phyloP scores from a whole-genome alignment of 257 asterid genomes.

The Salvia rosmarinus region DNA sequence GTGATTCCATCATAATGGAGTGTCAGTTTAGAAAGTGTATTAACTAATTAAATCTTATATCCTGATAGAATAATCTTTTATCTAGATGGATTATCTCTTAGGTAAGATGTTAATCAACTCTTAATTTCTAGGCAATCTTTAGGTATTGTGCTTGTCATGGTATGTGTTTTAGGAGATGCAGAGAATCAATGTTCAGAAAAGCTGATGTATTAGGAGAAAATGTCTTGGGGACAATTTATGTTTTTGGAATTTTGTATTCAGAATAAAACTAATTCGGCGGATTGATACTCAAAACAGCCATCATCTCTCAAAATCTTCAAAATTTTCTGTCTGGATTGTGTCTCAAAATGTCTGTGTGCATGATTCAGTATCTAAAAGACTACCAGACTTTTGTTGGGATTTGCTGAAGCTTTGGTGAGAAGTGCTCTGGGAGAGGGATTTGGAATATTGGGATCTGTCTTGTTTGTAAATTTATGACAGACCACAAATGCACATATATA shows the following conservation, averaged over 20 bases:
- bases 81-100: background rate
- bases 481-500: too few relatives aligned
- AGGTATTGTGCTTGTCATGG: background rate
- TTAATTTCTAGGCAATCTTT: background rate
- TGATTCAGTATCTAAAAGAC: slow-evolving; percentile 82
- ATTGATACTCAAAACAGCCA: too few relatives aligned
- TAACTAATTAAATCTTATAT: background rate
- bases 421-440: too few relatives aligned
- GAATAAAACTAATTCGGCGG: too few relatives aligned
- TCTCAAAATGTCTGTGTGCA: too few relatives aligned
- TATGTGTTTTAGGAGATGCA: background rate
- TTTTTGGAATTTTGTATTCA: background rate
- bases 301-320: background rate
- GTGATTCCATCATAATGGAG: background rate
- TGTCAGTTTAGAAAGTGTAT: background rate
- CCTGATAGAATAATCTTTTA: background rate
- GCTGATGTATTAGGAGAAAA: background rate
- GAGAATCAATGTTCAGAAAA: background rate
- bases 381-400: slow-evolving; percentile 73
- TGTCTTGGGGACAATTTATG: background rate
- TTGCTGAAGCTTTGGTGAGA: slow-evolving; percentile 72
- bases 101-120: background rate
- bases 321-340: background rate
- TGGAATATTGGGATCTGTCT: too few relatives aligned
- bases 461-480: too few relatives aligned